phyloP scores from a whole-genome alignment of 805 yeast genomes.

The Huiozyma naganishii region DNA sequence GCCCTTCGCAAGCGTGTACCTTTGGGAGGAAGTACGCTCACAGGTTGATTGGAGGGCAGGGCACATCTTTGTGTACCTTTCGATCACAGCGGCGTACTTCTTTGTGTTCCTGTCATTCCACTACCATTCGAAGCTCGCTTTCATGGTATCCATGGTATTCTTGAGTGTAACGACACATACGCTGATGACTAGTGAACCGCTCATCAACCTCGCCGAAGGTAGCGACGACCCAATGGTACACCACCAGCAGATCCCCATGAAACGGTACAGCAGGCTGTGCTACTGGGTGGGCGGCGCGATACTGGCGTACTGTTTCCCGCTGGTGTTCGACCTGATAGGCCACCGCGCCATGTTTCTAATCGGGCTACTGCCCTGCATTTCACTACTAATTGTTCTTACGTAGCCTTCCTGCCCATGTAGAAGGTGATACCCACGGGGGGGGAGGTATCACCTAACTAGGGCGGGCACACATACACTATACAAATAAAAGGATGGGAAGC shows the following conservation, averaged over 20 bases:
- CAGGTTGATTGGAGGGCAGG: too few species aligned
- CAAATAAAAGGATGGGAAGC: too few species aligned
- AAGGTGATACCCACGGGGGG: too few species aligned
- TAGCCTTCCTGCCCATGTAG: neutral
- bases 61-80: too few species aligned
- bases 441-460: too few species aligned
- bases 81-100: too few species aligned
- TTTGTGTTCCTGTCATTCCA: neutral
- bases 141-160: neutral
- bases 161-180: neutral
- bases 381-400: neutral
- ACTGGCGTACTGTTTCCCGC: conserved; percentile 1
- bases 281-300: conserved; percentile 1
- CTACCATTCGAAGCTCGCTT: neutral
- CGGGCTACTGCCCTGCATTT: neutral
- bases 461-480: too few species aligned
- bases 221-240: neutral
- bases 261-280: neutral
- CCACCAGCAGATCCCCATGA: neutral
- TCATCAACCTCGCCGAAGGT: neutral
- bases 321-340: conserved; percentile 1
- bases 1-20: too few species aligned
- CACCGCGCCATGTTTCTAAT: neutral
- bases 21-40: too few species aligned
- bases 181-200: neutral